Conservation (phyloP, 257 asterid species). For the Forsythia viridissima region DNA sequence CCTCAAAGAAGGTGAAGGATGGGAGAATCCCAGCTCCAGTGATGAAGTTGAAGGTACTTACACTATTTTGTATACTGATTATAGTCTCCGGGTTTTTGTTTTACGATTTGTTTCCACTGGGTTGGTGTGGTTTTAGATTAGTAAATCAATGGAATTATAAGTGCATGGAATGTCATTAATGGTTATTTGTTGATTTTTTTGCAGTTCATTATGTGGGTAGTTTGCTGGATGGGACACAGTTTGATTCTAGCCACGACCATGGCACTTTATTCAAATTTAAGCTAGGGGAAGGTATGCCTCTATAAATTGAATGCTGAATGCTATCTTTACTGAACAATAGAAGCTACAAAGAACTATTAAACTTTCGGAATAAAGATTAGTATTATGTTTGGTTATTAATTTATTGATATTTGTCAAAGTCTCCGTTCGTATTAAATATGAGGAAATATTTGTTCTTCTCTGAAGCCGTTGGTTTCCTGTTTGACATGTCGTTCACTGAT, state of each 20-base stretch:
- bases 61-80: background rate
- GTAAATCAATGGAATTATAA: too few relatives aligned
- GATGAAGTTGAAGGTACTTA: slow-evolving; percentile 57
- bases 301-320: background rate
- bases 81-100: background rate
- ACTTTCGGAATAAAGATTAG: background rate
- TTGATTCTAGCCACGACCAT: slow-evolving; percentile 53
- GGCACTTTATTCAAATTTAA: slow-evolving; percentile 47
- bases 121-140: too few relatives aligned
- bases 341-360: background rate
- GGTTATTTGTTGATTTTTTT: slow-evolving; percentile 19
- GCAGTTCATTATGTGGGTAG: slow-evolving; percentile 69
- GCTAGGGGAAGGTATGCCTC: slow-evolving; percentile 49
- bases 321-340: background rate
- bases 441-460: background rate
- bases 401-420: background rate
- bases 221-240: slow-evolving; percentile 54
- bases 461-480: background rate
- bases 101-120: background rate
- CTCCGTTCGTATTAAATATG: background rate
- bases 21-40: slow-evolving; percentile 43
- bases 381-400: background rate
- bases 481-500: background rate
- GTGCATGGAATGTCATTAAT: background rate
- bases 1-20: slow-evolving; percentile 46